A percentile compares a stretch with the other conserved stretches of the same genome.
phyloP scores from a whole-genome alignment of 2,329 filamentous ascomycete species.

The Fusarium sp. region DNA sequence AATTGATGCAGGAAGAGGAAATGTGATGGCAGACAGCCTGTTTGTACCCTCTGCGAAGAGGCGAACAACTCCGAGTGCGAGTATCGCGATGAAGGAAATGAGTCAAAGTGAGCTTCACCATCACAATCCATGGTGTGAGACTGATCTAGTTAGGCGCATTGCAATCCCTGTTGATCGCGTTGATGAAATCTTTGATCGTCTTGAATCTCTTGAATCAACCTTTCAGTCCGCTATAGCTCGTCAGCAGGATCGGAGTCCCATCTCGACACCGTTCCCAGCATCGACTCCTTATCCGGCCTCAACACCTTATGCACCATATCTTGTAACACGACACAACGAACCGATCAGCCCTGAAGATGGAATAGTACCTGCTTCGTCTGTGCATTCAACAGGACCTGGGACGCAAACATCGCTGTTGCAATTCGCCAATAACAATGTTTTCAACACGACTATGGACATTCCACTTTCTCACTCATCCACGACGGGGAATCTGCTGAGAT shows the following conservation, averaged over 20 bases:
- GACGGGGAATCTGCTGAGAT: conserved; percentile 18
- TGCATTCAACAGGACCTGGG: conserved; percentile 19
- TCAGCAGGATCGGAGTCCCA: conserved; percentile 16
- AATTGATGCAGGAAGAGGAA: conserved; percentile 19
- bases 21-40: conserved; percentile 32
- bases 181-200: conserved; percentile 32
- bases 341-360: conserved; percentile 15
- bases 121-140: rapidly evolving
- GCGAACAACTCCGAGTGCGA: conserved; percentile 32
- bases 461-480: conserved; percentile 32
- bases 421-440: conserved; percentile 33
- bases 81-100: conserved; percentile 24
- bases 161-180: conserved; percentile 19
- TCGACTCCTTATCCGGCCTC: conserved; percentile 3
- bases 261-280: not conserved
- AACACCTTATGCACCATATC: not conserved
- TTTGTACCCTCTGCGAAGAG: conserved; percentile 32
- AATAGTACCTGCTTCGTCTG: conserved; percentile 3
- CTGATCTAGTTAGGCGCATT: not conserved
- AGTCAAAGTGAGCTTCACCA: not conserved
- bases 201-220: conserved; percentile 24
- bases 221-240: conserved; percentile 16
- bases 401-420: conserved; percentile 16
- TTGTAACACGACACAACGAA: conserved; percentile 7
- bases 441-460: conserved; percentile 37